Evolutionary conservation across 225 moss, liverwort and hornwort genomes (phyloP), one percentile per base, ranked within the genome.

Genomic region (Polytrichum formosum): DNA sequence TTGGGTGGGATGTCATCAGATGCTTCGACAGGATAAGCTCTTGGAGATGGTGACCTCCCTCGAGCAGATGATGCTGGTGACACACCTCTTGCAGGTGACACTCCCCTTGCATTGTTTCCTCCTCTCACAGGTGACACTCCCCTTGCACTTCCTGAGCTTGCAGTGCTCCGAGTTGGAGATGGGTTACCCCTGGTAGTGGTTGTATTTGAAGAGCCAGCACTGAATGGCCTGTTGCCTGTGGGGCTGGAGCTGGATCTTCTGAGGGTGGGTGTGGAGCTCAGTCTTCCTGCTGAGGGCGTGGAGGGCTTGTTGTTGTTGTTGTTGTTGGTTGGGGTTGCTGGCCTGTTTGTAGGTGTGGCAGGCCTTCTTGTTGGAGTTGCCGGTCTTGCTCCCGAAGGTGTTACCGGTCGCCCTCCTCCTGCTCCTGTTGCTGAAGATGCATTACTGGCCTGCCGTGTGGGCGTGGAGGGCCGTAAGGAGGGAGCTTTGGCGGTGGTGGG

Each of bases 1-100:
- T 82, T 84, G 64, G 87, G 79, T 1, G 87, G 87, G 19, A 81
- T 79, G 70, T 81, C 81, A 10, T 86, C 82, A 1, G 85, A 74
- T 63, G 79, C 78, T 7, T 78, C 76, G 10, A 81, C 81, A 1
- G 81, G 84, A 28, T 84, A 77, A 1, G 81, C 71, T 69, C 81
- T 82, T 7, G 88, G 84, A 17, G 88, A 77, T 0, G 81, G 77
- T 21, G 84, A 79, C 1, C 67, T 75, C 29, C 77, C 79, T 0
- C 79, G 77, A 18, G 79, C 37, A 46, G 46, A 46, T 19, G 79
- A 67, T 27, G 79, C 70, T n/a, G 87, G 74, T 0, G 80, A 76
- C 6, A 72, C 26, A 1, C 79, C 76, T 60, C 82, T 79, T 60
- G 60, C 75, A 2, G 85, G 82, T 26, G 82, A 82, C 20, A 61